A percentile compares a stretch with the other conserved stretches of the same genome.
phyloP scores from a whole-genome alignment of 352 stramenopile species.

The Phytopythium cucurbitacearum region DNA sequence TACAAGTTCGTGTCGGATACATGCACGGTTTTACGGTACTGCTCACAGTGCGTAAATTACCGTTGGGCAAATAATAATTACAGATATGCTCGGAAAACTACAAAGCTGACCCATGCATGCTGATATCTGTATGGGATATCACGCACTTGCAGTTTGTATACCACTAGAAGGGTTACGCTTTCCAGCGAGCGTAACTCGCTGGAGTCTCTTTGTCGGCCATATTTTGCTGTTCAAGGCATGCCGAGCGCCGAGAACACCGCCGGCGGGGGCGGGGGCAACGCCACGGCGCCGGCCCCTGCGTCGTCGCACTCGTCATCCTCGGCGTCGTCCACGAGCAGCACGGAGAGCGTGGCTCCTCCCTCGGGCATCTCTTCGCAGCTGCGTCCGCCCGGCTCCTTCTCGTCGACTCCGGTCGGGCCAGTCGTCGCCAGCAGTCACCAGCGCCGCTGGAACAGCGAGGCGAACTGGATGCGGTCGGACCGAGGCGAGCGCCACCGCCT shows the following conservation, averaged over 20 bases:
- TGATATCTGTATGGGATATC: too few species aligned
- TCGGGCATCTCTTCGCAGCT: not conserved
- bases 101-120: too few species aligned
- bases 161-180: not conserved
- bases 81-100: too few species aligned
- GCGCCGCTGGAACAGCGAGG: conserved; percentile 13
- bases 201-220: too few species aligned
- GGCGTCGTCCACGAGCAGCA: not conserved
- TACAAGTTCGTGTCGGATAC: too few species aligned
- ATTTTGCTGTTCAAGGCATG: not conserved
- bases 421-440: conserved; percentile 25
- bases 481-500: not conserved
- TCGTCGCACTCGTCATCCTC: not conserved
- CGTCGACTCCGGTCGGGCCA: conserved; percentile 27
- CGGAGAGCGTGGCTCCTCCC: not conserved
- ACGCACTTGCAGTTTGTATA: too few species aligned
- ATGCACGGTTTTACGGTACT: too few species aligned
- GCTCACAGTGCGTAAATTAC: too few species aligned
- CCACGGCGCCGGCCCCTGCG: not conserved
- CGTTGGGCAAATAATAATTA: too few species aligned
- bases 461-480: conserved; percentile 9
- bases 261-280: not conserved
- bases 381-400: conserved; percentile 28
- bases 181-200: too few species aligned
- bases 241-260: conserved; percentile 1